Base-by-base conservation (phyloP, 768 basidiomycete genomes). In the Leccinum boreale region DNA sequence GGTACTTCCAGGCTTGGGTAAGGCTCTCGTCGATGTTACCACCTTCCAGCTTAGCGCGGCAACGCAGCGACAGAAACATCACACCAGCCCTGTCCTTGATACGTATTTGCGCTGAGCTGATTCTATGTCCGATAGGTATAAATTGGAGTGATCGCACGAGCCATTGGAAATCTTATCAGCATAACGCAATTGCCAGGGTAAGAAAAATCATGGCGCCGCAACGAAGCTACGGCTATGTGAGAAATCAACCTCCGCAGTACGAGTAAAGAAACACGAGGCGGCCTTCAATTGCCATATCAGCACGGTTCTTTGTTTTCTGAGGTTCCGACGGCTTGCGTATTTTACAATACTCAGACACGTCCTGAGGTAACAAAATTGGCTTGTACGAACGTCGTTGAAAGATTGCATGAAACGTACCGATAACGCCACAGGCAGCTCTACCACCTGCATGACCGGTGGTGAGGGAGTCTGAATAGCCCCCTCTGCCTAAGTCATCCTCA, bases 381-480 rank as follows among this genome's bases (percentile, higher is more conserved):
- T 62, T 17, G 44, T 21, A 24, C 29, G 14, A 14, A 46, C 47
- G 49, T 56, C 31, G 35, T 62, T 11, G 36, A 9, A 21, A 21
- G 49, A 56, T 39, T 45, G 57, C 36, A 45, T 53, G 50, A 48
- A 55, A 58, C 70, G 56, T 69, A 83, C 88, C 89, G 62, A 92
- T 89, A 52, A 92, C 83, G 63, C 90, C 91, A 66, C 92, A 93
- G 12, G 92, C 90, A n/a, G 83, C 80, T 56, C 90, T 78, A 29
- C 77, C 84, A 11, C 87, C 87, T 15, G 91, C 86, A 66, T 92
- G 89, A 9, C 91, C 91, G 3, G 89, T 92, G 69, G 82, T 89
- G 56, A 85, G 74, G 21, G 87, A 88, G 61, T 90, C 89, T 28
- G 81, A 75, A 64, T 87, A 79, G 44, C 74, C 77, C 15, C 89